phyloP scores from a whole-genome alignment of 2,329 filamentous ascomycete genomes.

The Alternaria sp. region DNA sequence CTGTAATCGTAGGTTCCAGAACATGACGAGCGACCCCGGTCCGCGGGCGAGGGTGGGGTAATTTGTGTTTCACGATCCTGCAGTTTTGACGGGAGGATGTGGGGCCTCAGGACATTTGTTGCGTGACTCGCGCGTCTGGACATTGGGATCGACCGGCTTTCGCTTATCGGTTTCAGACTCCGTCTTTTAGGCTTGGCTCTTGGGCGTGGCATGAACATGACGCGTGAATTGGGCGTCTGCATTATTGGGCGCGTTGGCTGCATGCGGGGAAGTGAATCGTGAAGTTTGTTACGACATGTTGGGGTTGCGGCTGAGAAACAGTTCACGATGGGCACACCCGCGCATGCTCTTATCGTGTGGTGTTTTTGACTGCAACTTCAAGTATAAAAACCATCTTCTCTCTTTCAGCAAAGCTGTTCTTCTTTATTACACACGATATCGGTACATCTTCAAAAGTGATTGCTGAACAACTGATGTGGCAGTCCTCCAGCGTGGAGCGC shows the following conservation, averaged over 20 bases:
- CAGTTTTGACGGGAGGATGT: neutral
- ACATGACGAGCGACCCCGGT: neutral
- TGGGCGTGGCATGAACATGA: neutral
- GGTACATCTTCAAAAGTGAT: neutral
- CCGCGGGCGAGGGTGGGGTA: neutral
- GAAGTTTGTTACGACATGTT: neutral
- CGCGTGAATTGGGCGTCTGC: neutral
- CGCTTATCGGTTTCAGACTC: constrained; percentile 12
- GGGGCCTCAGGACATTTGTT: neutral
- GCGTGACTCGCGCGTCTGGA: neutral
- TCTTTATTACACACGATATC: neutral
- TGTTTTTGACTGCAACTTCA: neutral
- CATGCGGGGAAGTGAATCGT: neutral
- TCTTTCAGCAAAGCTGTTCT: too few relatives aligned
- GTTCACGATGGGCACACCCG: neutral
- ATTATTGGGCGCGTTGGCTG: neutral
- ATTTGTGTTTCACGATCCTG: neutral
- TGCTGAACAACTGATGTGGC: too few relatives aligned
- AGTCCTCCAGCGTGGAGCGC: neutral
- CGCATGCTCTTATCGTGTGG: neutral
- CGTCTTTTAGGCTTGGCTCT: constrained; percentile 5
- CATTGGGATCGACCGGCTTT: constrained; percentile 5
- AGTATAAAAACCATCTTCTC: neutral
- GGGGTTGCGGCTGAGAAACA: neutral
- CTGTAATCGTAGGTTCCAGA: constrained; percentile 29